phyloP scores from a whole-genome alignment of 1,139 yeast genomes.

The Pichia sp. region DNA sequence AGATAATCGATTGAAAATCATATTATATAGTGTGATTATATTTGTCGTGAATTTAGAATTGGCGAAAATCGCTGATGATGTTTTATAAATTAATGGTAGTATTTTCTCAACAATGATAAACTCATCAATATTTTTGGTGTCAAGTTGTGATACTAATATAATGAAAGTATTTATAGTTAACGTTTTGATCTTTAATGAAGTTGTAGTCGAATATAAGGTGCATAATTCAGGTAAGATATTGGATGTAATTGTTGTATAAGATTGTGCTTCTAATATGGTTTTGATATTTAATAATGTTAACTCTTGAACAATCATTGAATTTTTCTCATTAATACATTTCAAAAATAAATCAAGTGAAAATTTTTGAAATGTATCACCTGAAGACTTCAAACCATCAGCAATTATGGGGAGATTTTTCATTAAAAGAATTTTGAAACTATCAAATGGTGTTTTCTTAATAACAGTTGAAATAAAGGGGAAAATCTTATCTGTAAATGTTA shows the following conservation, averaged over 20 bases:
- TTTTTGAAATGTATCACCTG: conserved; percentile 19
- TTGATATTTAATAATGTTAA: conserved; percentile 48
- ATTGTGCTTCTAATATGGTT: conserved; percentile 53
- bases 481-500: conserved; percentile 70
- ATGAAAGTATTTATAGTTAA: conserved; percentile 62
- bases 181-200: conserved; percentile 69
- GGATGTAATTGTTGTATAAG: conserved; percentile 67
- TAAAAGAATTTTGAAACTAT: conserved; percentile 28
- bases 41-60: conserved; percentile 26
- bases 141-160: conserved; percentile 40
- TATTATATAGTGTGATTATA: conserved; percentile 24
- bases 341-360: conserved; percentile 26
- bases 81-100: conserved; percentile 52
- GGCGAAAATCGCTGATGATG: conserved; percentile 24
- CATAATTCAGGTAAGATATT: conserved; percentile 66
- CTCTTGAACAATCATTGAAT: conserved; percentile 24
- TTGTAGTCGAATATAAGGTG: conserved; percentile 72
- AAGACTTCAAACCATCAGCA: conserved; percentile 40
- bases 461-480: conserved; percentile 37
- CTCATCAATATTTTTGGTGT: conserved; percentile 56
- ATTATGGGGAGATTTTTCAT: conserved; percentile 37
- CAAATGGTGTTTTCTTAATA: conserved; percentile 31
- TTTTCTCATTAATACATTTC: conserved; percentile 19
- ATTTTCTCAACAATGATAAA: conserved; percentile 68
- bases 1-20: conserved; percentile 23